Evolutionary conservation across 2,329 filamentous ascomycete species (phyloP), one percentile per base, ranked within the genome.

Genomic region (Aplosporella prunicola): DNA sequence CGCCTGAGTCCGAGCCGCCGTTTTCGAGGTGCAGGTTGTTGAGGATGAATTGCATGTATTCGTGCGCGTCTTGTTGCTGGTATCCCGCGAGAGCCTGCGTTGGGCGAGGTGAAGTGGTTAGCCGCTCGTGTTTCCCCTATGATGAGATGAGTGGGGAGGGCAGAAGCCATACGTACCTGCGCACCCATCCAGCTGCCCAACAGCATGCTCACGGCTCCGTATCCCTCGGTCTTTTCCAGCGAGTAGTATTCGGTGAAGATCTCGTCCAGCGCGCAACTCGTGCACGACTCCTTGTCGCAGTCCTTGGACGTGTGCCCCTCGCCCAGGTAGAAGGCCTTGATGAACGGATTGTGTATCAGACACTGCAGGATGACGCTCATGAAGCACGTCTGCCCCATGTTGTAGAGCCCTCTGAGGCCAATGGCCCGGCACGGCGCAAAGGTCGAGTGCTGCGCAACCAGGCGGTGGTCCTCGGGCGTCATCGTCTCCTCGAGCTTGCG

Each of bases 351-450:
- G 64, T 95, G 89, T 38, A 96, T 74, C 49, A 98, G 78, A 40
- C 82, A 87, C 59, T 96, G 91, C 11, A 98, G 70, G 32, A 96
- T 87, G 20, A 95, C 89, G 50, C 91, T 93, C 72, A 96, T 89
- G 62, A 95, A 98, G 66, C 89, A 98, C 9, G 91, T 96, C 41
- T 93, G 87, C n/a, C 89, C 91, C 57, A 94, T 89, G 54, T 96
- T 98, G 62, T 93, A 95, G 43, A 98, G 81, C 20, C 89, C 89
- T 23, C 91, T 78, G 25, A 95, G 75, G 8, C 91, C 89, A 47
- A 82, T 87, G 13, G 86, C 87, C 40, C 84, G 78, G 55, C 89
- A 95, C 9, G 86, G 82, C 5, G 84, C 80, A 40, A 78, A 74
- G 18, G 74, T 80, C 9, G 87, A 88, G 54, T 95, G 93, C 43